Conservation (phyloP, 257 asterid genomes). For the Haberlea rhodopensis region DNA sequence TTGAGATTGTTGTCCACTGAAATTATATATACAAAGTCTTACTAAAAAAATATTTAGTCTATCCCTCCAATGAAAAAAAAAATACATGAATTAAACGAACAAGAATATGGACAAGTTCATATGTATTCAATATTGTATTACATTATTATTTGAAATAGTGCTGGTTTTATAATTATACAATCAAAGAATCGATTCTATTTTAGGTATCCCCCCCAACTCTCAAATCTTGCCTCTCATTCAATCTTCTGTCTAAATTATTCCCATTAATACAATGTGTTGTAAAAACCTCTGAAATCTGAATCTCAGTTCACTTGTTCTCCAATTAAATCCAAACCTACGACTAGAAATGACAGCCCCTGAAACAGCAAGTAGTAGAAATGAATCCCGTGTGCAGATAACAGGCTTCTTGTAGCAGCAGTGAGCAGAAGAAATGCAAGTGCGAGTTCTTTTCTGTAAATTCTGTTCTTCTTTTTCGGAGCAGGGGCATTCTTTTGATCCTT, state of each 20-base stretch:
- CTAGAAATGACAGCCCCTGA: conserved; percentile 76
- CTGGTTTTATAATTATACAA: conserved; percentile 36
- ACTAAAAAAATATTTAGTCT: too few species aligned
- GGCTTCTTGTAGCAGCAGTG: conserved; percentile 82
- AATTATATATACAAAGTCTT: too few species aligned
- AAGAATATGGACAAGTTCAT: conserved; percentile 8
- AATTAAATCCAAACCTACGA: conserved; percentile 81
- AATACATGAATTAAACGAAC: too few species aligned
- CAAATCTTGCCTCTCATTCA: conserved; percentile 2
- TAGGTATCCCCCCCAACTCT: conserved; percentile 25
- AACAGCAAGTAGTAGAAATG: conserved; percentile 89
- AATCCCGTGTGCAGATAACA: conserved; percentile 81
- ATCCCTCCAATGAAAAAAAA: too few species aligned
- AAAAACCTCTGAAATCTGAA: conserved; percentile 15
- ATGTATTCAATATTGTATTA: conserved; percentile 32
- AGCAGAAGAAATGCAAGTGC: conserved; percentile 79
- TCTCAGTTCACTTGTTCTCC: conserved; percentile 81
- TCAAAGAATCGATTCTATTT: conserved; percentile 46
- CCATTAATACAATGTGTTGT: conserved; percentile 33
- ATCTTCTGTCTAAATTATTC: conserved; percentile 21
- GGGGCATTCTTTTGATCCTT: conserved; percentile 27
- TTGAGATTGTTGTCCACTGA: too few species aligned
- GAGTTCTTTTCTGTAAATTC: conserved; percentile 66
- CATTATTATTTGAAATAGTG: conserved; percentile 22
- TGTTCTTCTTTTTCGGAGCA: conserved; percentile 50